Base-by-base conservation (phyloP, 2,329 filamentous ascomycete species). In the Nannizzia gypsea region DNA sequence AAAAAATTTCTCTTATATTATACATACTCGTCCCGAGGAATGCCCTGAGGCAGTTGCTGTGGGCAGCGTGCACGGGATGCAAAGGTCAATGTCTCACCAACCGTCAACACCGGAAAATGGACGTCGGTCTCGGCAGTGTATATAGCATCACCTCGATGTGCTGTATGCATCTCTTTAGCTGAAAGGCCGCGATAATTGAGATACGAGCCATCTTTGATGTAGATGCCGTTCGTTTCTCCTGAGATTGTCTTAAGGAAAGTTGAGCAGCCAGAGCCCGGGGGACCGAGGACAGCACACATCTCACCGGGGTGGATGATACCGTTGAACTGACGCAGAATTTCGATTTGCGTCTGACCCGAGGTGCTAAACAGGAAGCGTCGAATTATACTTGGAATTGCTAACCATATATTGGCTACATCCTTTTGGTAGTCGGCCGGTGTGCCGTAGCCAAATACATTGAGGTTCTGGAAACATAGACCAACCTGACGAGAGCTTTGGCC, bases 51-150 rank as follows among this genome's bases (percentile, higher is more conserved):
- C 77, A 61, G 79, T 86, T 28, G 82, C 83, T 61, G 86, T 86
- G 90, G 90, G 15, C 89, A 85, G 74, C 95, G 95, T 40, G 86
- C 88, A 67, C 92, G 87, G 2, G 95, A 76, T 0, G 90, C 90
- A 69, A 96, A 96, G 0, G 82, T 84, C 0, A 96, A 80, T 0
- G 90, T 96, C 70, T 95, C 89, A 59, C 88, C 87, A 1, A 96
- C 91, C 0, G 89, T 93, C 22, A 96, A 78, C 0, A 88, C 93
- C 0, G 90, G 83, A 66, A 90, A 86, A 66, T 95, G 90, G 22
- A 91, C 80, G 65, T 96, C 90, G 64, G 93, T 89, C 70, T 92
- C 88, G 66, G 88, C 84, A 67, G 90, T 92, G 75, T 95, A 95
- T 5, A 92, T 85, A 0, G 87, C 86, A 74, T 95, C 89, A 57